These are phyloP conservation scores for Euphorbia schlechtendalii DNA, from an alignment of 441 rosid species.

Conservation along the genomic window DNA sequence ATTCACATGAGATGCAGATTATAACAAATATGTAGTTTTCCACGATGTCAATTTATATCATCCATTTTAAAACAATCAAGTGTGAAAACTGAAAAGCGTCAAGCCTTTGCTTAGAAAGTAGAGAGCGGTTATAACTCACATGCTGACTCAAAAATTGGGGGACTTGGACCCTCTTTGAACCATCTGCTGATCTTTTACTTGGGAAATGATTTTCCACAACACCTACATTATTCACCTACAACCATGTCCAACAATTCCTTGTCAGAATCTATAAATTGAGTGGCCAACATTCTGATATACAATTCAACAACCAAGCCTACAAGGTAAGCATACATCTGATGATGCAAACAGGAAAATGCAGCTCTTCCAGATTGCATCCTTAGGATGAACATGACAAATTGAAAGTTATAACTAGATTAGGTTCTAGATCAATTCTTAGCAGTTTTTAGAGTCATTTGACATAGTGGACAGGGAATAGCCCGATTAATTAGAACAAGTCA, in stretches of 20 bases:
- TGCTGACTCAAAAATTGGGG: slow-evolving; percentile 49
- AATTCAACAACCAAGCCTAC: background rate
- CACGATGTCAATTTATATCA: background rate
- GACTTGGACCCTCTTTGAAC: slow-evolving; percentile 74
- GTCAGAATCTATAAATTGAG: background rate
- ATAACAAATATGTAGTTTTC: background rate
- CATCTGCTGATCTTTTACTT: slow-evolving; percentile 70
- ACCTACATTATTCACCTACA: slow-evolving; percentile 46
- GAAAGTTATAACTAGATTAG: no score
- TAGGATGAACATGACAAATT: no score
- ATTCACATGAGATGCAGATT: background rate
- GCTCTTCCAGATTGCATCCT: background rate
- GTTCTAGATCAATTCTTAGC: background rate
- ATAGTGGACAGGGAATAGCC: background rate
- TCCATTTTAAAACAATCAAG: background rate
- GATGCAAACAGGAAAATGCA: background rate
- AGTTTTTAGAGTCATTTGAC: background rate
- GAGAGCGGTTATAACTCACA: slow-evolving; percentile 26
- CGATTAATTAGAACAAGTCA: background rate
- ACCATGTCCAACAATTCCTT: background rate
- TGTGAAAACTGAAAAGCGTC: background rate
- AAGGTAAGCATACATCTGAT: background rate
- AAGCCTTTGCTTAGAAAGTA: background rate
- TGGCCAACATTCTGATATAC: background rate
- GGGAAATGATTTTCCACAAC: slow-evolving; percentile 47